phyloP scores from a whole-genome alignment of 2,329 filamentous ascomycete species.

The Diplodia sapinea region DNA sequence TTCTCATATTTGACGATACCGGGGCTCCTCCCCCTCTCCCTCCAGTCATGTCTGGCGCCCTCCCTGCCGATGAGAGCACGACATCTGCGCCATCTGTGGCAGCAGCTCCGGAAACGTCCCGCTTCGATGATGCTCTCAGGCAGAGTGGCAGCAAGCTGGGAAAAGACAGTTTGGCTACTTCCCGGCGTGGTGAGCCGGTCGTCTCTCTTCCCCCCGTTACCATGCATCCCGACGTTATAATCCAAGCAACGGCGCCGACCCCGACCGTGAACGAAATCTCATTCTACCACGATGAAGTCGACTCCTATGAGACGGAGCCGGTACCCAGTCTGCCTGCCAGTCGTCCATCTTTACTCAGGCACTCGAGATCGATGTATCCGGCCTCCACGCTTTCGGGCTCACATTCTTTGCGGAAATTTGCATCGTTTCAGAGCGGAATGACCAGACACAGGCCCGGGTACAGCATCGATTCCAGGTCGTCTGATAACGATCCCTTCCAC shows the following conservation, averaged over 20 bases:
- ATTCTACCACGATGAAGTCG: neutral
- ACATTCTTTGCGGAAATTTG: slow-evolving; percentile 59
- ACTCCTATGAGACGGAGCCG: slow-evolving; percentile 5
- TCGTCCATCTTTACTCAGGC: slow-evolving; percentile 38
- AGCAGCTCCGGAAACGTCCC: slow-evolving; percentile 22
- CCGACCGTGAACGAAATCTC: neutral
- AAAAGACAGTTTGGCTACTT: neutral
- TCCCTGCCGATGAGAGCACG: slow-evolving; percentile 35
- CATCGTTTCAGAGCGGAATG: slow-evolving; percentile 65
- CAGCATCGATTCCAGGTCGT: slow-evolving; percentile 63
- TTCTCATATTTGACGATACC: slow-evolving; percentile 80
- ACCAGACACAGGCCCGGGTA: slow-evolving; percentile 58
- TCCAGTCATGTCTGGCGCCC: slow-evolving; percentile 59
- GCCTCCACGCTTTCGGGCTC: slow-evolving; percentile 38
- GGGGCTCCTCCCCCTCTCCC: slow-evolving; percentile 63
- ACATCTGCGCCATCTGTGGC: neutral
- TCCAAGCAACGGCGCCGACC: neutral
- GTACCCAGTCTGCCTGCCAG: slow-evolving; percentile 7
- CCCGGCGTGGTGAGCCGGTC: neutral
- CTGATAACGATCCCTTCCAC: slow-evolving; percentile 49
- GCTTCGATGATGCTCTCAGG: slow-evolving; percentile 18
- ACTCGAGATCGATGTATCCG: slow-evolving; percentile 41
- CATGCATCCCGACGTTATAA: slow-evolving; percentile 20
- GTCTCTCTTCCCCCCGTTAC: slow-evolving; percentile 30
- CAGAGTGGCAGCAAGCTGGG: neutral